These are phyloP conservation scores for Stereum hirsutum DNA, from an alignment of 1,284 basidiomycete genomes.

Conservation along the genomic window DNA sequence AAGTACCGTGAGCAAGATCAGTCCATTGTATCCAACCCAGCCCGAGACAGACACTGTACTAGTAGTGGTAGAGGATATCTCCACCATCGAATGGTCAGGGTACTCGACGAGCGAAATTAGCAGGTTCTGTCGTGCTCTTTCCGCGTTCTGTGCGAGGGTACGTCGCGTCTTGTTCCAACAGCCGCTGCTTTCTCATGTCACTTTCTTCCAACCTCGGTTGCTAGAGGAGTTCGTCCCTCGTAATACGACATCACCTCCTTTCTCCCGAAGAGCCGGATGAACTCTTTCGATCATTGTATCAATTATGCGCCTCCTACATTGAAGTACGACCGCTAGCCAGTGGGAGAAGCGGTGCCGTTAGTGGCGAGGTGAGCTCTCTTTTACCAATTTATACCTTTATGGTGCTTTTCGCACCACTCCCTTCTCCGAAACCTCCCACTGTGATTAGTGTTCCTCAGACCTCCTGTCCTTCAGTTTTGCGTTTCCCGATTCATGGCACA, in stretches of 20 bases:
- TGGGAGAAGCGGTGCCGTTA: conserved; percentile 65
- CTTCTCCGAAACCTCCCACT: background rate
- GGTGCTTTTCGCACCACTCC: background rate
- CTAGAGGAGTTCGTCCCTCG: conserved; percentile 35
- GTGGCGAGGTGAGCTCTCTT: conserved; percentile 54
- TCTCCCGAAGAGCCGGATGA: conserved; percentile 47
- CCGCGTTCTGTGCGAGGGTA: conserved; percentile 46
- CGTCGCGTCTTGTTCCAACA: background rate
- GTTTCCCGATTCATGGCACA: background rate
- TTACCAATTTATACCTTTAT: too few species aligned
- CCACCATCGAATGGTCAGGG: conserved; percentile 61
- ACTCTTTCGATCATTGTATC: conserved; percentile 43
- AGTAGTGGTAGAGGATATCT: conserved; percentile 59
- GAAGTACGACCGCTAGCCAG: conserved; percentile 62
- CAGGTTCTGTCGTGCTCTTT: conserved; percentile 49
- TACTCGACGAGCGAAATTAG: conserved; percentile 35
- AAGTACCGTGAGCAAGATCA: conserved; percentile 10
- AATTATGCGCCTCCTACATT: conserved; percentile 54
- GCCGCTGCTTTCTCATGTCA: background rate
- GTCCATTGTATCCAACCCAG: background rate
- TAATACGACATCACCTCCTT: conserved; percentile 55
- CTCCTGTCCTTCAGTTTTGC: too few species aligned
- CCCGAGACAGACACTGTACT: conserved; percentile 17
- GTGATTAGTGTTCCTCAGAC: background rate
- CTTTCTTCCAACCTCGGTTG: background rate